A percentile compares a stretch with the other conserved stretches of the same genome.
Conservation (phyloP, 2,329 filamentous ascomycete genomes). For the Trematosphaeria pertusa region DNA sequence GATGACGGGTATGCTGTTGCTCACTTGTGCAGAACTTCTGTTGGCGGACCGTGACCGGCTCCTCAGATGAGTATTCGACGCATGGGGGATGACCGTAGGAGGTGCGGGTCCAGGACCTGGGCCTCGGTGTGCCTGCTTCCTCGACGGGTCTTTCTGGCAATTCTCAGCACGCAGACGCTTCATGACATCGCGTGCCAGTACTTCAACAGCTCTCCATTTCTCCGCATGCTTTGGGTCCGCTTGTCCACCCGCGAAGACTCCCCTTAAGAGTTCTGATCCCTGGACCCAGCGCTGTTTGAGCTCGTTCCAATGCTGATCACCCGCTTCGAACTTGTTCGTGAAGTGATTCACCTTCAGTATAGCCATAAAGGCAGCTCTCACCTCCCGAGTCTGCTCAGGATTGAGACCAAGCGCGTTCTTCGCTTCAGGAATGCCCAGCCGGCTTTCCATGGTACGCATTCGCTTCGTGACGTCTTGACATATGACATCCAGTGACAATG, state of each 20-base stretch:
- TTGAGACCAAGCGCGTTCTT: conserved; percentile 76
- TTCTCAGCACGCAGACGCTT: conserved; percentile 76
- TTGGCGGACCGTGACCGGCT: conserved; percentile 35
- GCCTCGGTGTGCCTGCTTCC: conserved; percentile 48
- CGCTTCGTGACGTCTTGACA: conserved; percentile 84
- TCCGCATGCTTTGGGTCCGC: conserved; percentile 60
- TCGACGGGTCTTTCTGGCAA: conserved; percentile 60
- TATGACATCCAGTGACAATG: conserved; percentile 77
- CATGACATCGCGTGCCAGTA: conserved; percentile 77
- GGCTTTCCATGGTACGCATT: conserved; percentile 68
- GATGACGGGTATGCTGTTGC: conserved; percentile 14
- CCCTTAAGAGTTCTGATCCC: conserved; percentile 62
- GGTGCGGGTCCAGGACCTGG: conserved; percentile 52
- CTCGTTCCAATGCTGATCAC: conserved; percentile 73
- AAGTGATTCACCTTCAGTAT: conserved; percentile 71
- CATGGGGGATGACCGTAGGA: conserved; percentile 28
- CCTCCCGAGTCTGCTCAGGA: conserved; percentile 69
- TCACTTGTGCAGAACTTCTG: conserved; percentile 9
- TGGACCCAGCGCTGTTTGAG: conserved; percentile 73
- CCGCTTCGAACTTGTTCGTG: conserved; percentile 75
- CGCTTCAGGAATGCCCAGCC: conserved; percentile 76
- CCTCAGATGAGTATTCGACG: conserved; percentile 30
- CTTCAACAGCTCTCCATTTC: conserved; percentile 71
- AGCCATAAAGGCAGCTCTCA: conserved; percentile 71
- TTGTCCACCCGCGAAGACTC: conserved; percentile 59